A percentile compares a stretch with the other conserved stretches of the same genome.
Conservation (phyloP, 768 basidiomycete species). For the Auricularia sp. region DNA sequence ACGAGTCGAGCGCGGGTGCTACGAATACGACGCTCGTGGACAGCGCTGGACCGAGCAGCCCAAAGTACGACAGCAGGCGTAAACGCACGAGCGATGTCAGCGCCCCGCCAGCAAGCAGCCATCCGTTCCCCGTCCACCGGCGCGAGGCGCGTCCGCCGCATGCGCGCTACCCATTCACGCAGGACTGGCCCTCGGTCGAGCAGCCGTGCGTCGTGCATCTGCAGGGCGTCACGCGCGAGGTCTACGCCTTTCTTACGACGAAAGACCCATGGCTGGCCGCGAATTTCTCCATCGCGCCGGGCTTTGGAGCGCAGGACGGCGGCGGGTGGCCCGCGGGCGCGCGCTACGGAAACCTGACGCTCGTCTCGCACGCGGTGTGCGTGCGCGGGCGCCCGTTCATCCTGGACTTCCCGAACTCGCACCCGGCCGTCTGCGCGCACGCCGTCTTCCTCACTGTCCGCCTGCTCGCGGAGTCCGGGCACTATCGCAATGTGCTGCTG, state of each 20-base stretch:
- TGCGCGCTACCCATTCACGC: too few relatives aligned
- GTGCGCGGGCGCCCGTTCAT: neutral
- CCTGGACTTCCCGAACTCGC: neutral
- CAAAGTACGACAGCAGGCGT: too few relatives aligned
- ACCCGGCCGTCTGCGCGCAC: neutral
- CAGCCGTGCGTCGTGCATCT: neutral
- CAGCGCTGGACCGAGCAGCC: too few relatives aligned
- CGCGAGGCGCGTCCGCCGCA: too few relatives aligned
- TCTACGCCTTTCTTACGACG: neutral
- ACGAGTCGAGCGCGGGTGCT: too few relatives aligned
- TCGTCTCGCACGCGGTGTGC: neutral
- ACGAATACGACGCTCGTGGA: too few relatives aligned
- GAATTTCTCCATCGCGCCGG: neutral
- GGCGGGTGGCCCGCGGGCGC: neutral
- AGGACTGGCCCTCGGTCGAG: neutral
- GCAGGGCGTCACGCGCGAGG: neutral
- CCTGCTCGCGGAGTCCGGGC: neutral
- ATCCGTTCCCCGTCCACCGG: too few relatives aligned
- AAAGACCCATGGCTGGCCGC: neutral
- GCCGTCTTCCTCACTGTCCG: neutral
- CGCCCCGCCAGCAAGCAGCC: too few relatives aligned
- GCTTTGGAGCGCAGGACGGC: neutral
- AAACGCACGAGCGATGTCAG: too few relatives aligned
- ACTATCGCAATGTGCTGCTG: neutral
- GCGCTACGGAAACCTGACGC: neutral